Conservation (phyloP, 2,329 filamentous ascomycete genomes). For the Chaetothyriales sp. region DNA sequence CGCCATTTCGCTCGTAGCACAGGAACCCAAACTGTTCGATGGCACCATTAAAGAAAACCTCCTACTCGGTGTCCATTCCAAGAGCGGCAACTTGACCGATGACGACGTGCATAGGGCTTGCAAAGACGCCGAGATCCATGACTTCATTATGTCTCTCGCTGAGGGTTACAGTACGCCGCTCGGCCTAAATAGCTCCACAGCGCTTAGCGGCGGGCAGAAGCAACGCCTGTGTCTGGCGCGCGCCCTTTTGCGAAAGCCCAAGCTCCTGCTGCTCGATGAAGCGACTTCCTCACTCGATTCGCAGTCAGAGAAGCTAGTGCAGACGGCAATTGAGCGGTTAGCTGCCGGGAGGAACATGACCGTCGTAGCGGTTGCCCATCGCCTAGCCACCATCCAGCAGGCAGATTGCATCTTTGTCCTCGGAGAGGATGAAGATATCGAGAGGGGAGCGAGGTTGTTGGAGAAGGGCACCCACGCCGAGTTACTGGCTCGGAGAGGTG, state of each 20-base stretch:
- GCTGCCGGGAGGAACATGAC: constrained; percentile 42
- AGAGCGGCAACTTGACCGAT: constrained; percentile 22
- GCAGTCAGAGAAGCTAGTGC: constrained; percentile 52
- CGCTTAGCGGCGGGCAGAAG: constrained; percentile 42
- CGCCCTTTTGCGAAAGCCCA: constrained; percentile 40
- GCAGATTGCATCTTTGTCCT: constrained; percentile 71
- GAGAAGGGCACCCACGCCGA: constrained; percentile 51
- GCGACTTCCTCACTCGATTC: constrained; percentile 50
- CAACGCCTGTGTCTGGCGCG: constrained; percentile 44
- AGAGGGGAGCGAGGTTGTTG: constrained; percentile 33
- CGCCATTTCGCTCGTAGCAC: constrained; percentile 25
- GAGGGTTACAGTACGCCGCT: constrained; percentile 38
- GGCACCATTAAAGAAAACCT: constrained; percentile 37
- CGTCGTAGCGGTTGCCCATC: constrained; percentile 64
- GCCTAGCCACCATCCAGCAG: constrained; percentile 63
- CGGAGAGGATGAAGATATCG: constrained; percentile 38
- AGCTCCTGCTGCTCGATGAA: constrained; percentile 45
- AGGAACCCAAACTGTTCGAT: constrained; percentile 34
- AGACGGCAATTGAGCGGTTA: constrained; percentile 51
- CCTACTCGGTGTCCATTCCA: constrained; percentile 29
- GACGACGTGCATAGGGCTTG: constrained; percentile 35
- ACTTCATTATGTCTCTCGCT: constrained; percentile 40
- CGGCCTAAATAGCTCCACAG: constrained; percentile 34
- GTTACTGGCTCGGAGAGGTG: constrained; percentile 36
- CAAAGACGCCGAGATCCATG: constrained; percentile 38